Percentiles rank a stretch among this genome's conserved stretches.
These are phyloP conservation scores for Lichtheimia corymbifera DNA, from an alignment of 371 early-diverging fungal genomes.

Conservation along the genomic window DNA sequence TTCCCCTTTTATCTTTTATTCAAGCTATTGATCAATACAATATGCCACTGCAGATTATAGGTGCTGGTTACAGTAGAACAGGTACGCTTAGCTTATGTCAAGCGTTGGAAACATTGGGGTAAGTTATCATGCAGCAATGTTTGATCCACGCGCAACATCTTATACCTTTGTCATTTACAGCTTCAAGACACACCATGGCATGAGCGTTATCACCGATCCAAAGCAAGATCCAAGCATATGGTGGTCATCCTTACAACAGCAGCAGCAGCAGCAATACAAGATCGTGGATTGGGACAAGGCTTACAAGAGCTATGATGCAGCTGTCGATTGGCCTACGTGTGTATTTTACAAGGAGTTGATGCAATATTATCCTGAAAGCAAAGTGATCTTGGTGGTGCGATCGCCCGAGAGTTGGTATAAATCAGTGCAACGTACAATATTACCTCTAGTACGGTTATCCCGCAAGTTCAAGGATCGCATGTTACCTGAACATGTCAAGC, in stretches of 20 bases:
- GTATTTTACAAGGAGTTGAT: constrained; percentile 18
- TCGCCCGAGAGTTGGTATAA: constrained; percentile 41
- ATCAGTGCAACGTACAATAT: constrained; percentile 28
- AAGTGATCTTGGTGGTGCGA: constrained; percentile 32
- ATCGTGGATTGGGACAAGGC: constrained; percentile 5
- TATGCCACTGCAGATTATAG: constrained; percentile 9
- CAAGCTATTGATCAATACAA: no score
- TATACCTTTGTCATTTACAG: neutral
- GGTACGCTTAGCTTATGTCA: constrained; percentile 8
- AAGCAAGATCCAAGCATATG: constrained; percentile 3
- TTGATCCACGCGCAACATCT: neutral
- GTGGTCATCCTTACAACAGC: neutral
- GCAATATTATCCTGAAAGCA: constrained; percentile 34
- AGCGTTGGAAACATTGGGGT: constrained; percentile 9
- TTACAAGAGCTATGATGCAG: constrained; percentile 13
- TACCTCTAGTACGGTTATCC: constrained; percentile 1
- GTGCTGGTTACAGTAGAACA: constrained; percentile 11
- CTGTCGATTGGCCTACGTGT: constrained; percentile 19
- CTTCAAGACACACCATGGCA: constrained; percentile 5
- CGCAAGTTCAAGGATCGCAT: constrained; percentile 1
- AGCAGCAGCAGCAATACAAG: neutral
- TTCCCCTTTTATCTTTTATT: neutral
- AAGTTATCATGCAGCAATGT: neutral
- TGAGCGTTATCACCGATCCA: constrained; percentile 8
- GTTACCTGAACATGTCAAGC: constrained; percentile 3